Evolutionary conservation across 2,329 filamentous ascomycete species (phyloP).

Genomic region (Eutypa lata): DNA sequence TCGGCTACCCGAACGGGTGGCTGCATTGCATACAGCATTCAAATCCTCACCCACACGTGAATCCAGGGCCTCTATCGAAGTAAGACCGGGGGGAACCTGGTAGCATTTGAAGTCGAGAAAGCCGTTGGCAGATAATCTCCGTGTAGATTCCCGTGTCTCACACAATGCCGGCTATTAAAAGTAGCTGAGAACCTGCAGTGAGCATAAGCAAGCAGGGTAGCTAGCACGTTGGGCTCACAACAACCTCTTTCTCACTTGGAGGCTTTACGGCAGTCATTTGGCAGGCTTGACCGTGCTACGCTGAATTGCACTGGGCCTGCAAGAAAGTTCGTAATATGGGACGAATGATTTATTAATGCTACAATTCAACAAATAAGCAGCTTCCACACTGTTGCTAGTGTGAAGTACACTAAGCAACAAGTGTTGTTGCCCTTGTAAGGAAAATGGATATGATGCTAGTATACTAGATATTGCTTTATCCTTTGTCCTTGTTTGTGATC

Average conservation of each 20-base stretch:
- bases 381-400: too few relatives aligned
- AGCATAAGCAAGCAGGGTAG: neutral
- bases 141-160: neutral
- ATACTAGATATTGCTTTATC: too few relatives aligned
- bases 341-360: neutral
- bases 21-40: neutral
- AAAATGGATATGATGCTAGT: too few relatives aligned
- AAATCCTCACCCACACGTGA: neutral
- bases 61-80: neutral
- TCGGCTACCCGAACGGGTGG: neutral
- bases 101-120: neutral
- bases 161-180: neutral
- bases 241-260: neutral
- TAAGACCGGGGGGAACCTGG: too few relatives aligned
- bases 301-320: neutral
- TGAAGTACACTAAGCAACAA: too few relatives aligned
- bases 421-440: too few relatives aligned
- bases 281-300: neutral
- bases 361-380: neutral
- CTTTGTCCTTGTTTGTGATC: too few relatives aligned
- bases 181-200: neutral
- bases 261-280: neutral
- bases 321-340: neutral
- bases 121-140: constrained; percentile 2
- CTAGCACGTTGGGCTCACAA: neutral